Percentiles rank a stretch among this genome's conserved stretches.
These are phyloP conservation scores for Coemansia sp. DNA, from an alignment of 192 early-diverging fungal genomes.

Conservation along the genomic window DNA sequence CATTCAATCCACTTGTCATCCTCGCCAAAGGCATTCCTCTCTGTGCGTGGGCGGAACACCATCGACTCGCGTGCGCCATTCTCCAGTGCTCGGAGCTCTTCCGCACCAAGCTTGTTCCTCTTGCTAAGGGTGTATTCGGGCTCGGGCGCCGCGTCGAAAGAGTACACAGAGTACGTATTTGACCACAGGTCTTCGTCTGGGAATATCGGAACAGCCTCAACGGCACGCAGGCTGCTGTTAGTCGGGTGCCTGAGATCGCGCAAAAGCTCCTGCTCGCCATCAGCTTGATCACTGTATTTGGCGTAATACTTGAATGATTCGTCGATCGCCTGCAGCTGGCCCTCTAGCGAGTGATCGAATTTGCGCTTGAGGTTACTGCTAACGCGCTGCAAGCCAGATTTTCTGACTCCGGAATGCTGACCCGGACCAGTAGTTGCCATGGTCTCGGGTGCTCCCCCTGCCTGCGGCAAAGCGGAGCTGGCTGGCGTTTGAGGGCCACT, in stretches of 20 bases:
- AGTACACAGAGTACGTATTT: constrained; percentile 41
- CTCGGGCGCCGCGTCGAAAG: constrained; percentile 40
- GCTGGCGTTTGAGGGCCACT: constrained; percentile 4
- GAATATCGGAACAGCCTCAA: constrained; percentile 39
- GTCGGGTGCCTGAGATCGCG: constrained; percentile 42
- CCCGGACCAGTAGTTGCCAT: not conserved
- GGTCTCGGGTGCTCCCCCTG: not conserved
- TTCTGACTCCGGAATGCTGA: not conserved
- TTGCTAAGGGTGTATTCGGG: constrained; percentile 22
- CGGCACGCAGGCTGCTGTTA: constrained; percentile 38
- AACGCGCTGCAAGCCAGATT: constrained; percentile 10
- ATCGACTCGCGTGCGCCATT: constrained; percentile 37
- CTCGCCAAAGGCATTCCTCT: constrained; percentile 38
- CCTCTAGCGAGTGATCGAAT: constrained; percentile 45
- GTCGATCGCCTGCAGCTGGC: constrained; percentile 50
- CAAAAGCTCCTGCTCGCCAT: constrained; percentile 33
- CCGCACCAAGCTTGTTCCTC: not conserved
- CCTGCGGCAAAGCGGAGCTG: not conserved
- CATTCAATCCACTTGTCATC: constrained; percentile 47
- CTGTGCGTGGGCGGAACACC: constrained; percentile 35
- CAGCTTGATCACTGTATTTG: constrained; percentile 16
- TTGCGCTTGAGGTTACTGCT: constrained; percentile 17
- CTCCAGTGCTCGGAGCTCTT: constrained; percentile 16
- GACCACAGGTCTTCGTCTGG: constrained; percentile 42
- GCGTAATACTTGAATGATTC: constrained; percentile 41